Percentiles rank a stretch among this genome's conserved stretches.
Evolutionary conservation across 148 eudicot species (phyloP).

Genomic region (Cornus florida): DNA sequence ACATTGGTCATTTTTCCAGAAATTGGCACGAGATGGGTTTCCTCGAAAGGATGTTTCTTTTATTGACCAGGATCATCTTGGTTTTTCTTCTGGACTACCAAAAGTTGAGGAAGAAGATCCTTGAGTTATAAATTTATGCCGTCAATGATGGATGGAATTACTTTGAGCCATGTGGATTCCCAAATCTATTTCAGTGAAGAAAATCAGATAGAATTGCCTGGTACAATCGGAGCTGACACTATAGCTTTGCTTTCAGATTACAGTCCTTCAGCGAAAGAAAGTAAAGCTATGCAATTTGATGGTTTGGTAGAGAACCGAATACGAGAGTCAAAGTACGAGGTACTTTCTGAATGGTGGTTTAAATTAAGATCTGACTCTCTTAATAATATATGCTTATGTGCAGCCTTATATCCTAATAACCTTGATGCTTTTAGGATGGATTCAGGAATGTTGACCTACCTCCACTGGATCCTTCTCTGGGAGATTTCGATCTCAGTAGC

Average conservation of each 20-base stretch:
- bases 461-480: constrained; percentile 58
- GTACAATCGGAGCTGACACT: constrained; percentile 35
- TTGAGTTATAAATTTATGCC: constrained; percentile 48
- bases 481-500: constrained; percentile 53
- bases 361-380: constrained; percentile 11
- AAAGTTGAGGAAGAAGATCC: constrained; percentile 60
- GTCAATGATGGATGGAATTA: constrained; percentile 34
- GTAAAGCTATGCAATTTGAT: constrained; percentile 57
- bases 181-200: constrained; percentile 38
- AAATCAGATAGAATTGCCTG: constrained; percentile 35
- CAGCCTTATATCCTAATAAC: background rate
- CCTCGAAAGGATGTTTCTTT: constrained; percentile 71
- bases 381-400: constrained; percentile 11
- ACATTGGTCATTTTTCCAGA: constrained; percentile 95
- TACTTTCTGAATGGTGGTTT: constrained; percentile 13
- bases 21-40: constrained; percentile 77
- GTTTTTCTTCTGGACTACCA: constrained; percentile 54
- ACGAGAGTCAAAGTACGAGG: constrained; percentile 68
- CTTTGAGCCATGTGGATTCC: too few species aligned
- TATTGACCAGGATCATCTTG: constrained; percentile 88
- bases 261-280: constrained; percentile 46
- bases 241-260: constrained; percentile 37
- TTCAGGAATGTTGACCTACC: constrained; percentile 62
- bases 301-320: constrained; percentile 42
- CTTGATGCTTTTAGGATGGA: constrained; percentile 44